Conservation (phyloP, 2,329 filamentous ascomycete genomes). For the Magnaporthiopsis rhizophila region DNA sequence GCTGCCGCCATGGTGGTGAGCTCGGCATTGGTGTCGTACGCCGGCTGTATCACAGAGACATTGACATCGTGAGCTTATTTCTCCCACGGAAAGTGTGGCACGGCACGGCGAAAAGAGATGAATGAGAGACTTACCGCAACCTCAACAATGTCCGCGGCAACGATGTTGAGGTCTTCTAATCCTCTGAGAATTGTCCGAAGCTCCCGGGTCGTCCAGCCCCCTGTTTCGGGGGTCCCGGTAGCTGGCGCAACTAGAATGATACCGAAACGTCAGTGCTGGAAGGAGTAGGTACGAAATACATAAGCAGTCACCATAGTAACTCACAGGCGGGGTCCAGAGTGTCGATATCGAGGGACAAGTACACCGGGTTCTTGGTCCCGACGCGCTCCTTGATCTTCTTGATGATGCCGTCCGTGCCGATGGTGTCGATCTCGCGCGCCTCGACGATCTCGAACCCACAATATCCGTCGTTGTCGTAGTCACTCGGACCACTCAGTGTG, state of each 20-base stretch:
- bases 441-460: conserved; percentile 79
- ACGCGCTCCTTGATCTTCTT: conserved; percentile 69
- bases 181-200: conserved; percentile 63
- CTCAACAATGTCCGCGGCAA: conserved; percentile 66
- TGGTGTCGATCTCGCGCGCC: conserved; percentile 48
- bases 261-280: neutral
- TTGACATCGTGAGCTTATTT: neutral
- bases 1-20: conserved; percentile 67
- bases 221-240: conserved; percentile 68
- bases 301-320: conserved; percentile 17
- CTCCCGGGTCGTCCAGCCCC: conserved; percentile 68
- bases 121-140: conserved; percentile 41
- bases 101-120: neutral
- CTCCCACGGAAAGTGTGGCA: conserved; percentile 6
- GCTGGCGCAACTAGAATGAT: conserved; percentile 53
- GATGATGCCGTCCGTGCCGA: conserved; percentile 62
- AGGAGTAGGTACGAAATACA: neutral
- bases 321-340: conserved; percentile 74
- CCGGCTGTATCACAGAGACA: conserved; percentile 32
- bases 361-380: conserved; percentile 66
- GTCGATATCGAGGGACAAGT: conserved; percentile 80
- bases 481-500: conserved; percentile 67
- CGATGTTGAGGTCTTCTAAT: conserved; percentile 59
- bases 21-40: conserved; percentile 66
- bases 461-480: conserved; percentile 81